phyloP scores from a whole-genome alignment of 2,329 filamentous ascomycete genomes.

The Phialophora chinensis region DNA sequence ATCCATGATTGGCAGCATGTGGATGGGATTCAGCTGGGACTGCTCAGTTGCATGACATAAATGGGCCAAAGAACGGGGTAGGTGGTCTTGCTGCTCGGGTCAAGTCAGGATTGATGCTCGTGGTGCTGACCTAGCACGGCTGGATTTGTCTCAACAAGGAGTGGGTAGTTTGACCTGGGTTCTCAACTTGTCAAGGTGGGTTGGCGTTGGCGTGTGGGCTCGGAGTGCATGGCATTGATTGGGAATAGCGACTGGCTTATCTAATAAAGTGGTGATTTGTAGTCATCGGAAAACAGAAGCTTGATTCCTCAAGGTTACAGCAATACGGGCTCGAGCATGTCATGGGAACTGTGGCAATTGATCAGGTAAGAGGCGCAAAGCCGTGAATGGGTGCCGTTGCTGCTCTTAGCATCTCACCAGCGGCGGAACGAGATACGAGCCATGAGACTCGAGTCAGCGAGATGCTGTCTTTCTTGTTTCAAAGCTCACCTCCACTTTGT shows the following conservation, averaged over 20 bases:
- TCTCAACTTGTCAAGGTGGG: background rate
- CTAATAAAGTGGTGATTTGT: constrained; percentile 21
- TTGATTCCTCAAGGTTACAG: constrained; percentile 14
- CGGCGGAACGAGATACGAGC: background rate
- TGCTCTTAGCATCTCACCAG: constrained; percentile 8
- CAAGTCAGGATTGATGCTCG: background rate
- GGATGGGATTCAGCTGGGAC: background rate
- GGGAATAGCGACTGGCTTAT: constrained; percentile 17
- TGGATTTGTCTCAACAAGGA: background rate
- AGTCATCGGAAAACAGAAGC: constrained; percentile 21
- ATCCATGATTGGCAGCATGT: background rate
- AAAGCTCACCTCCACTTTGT: background rate
- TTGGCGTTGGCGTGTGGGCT: background rate
- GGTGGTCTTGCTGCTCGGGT: background rate
- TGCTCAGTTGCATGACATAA: background rate
- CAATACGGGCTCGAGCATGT: constrained; percentile 6
- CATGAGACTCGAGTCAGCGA: constrained; percentile 3
- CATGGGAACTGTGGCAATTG: constrained; percentile 7
- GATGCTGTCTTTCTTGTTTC: background rate
- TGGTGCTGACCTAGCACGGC: background rate
- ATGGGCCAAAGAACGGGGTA: background rate
- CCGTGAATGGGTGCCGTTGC: background rate
- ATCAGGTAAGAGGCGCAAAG: constrained; percentile 6
- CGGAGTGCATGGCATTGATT: constrained; percentile 9
- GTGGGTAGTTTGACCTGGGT: background rate